Base-by-base conservation (phyloP, 2,329 filamentous ascomycete genomes). In the Verticillium alfalfae region DNA sequence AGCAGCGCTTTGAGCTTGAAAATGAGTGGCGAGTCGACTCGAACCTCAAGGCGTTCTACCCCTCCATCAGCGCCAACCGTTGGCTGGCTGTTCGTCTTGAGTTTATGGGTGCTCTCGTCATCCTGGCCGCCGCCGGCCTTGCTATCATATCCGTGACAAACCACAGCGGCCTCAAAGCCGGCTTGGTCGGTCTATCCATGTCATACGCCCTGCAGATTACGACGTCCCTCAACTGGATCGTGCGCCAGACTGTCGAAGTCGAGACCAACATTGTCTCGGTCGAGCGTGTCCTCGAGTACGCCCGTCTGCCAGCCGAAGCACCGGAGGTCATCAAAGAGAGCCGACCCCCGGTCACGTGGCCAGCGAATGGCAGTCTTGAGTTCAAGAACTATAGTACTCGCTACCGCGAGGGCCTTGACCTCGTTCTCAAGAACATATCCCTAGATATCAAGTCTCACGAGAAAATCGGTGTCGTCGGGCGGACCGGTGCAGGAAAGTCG, bases 221-320 rank as follows among this genome's bases (percentile, higher is more conserved):
- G 1, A 91, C 94, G 67, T 97, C 93, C 39, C 84, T 99, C 70
- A 99, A 98, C 80, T 99, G 95, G 95, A 97, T 99, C 71, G 95
- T 99, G 59, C 88, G 96, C 63, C 95, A 99, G 78, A 97, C 93
- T 0, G 95, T 99, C 38, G 96, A 99, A 76, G 95, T 99, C n/a
- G 96, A 99, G 81, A 98, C 94, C n/a, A 99, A 99, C 76, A 99
- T 99, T 71, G 94, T 99, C 56, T 97, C 94, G 10, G 95, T 99
- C 41, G 95, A 99, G 82, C 90, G 95, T 71, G 93, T 99, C 57
- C 87, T 99, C 58, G 96, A 99, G 76, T 99, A 99, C 77, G 92
- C 94, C 62, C 84, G 86, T 58, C 84, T 99, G 65, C 93, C 94
- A 34, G 95, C 90, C 74, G 95, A 99, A 79, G 94, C 95, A 58